Percentiles rank a stretch among this genome's conserved stretches.
phyloP scores from a whole-genome alignment of 1,139 yeast species.

The Kodamaea sp. region DNA sequence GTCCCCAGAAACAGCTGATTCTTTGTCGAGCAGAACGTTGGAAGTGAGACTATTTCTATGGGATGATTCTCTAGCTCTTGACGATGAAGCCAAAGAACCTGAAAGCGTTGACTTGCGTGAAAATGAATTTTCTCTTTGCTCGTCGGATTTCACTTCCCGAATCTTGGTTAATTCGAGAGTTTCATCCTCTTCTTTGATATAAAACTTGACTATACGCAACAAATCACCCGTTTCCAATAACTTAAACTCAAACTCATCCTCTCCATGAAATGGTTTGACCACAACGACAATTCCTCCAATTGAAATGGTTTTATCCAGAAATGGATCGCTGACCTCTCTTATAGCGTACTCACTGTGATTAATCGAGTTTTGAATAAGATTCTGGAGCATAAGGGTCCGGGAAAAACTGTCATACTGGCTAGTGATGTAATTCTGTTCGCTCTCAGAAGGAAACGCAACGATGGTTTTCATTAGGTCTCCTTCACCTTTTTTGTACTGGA shows the following conservation, averaged over 20 bases:
- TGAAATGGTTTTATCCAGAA: conserved; percentile 25
- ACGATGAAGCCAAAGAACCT: neutral
- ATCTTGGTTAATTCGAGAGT: neutral
- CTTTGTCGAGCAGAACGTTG: neutral
- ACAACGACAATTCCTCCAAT: conserved; percentile 43
- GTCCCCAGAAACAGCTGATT: neutral
- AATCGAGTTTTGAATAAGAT: conserved; percentile 20
- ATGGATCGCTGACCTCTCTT: conserved; percentile 32
- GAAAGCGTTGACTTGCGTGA: too few species aligned
- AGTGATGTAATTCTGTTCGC: conserved; percentile 13
- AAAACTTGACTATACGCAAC: conserved; percentile 31
- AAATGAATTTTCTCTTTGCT: neutral
- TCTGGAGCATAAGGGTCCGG: conserved; percentile 31
- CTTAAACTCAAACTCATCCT: conserved; percentile 23
- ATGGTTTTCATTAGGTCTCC: conserved; percentile 13
- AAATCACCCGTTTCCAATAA: conserved; percentile 37
- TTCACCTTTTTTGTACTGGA: conserved; percentile 11
- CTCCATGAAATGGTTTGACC: conserved; percentile 31
- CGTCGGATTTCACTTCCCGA: neutral
- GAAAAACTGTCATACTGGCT: conserved; percentile 29
- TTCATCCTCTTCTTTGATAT: conserved; percentile 10
- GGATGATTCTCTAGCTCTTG: neutral
- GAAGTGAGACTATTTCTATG: neutral
- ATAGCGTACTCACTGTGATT: conserved; percentile 16
- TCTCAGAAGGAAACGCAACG: conserved; percentile 17